Conservation (phyloP, 768 basidiomycete genomes). For the Galerina sulciceps region DNA sequence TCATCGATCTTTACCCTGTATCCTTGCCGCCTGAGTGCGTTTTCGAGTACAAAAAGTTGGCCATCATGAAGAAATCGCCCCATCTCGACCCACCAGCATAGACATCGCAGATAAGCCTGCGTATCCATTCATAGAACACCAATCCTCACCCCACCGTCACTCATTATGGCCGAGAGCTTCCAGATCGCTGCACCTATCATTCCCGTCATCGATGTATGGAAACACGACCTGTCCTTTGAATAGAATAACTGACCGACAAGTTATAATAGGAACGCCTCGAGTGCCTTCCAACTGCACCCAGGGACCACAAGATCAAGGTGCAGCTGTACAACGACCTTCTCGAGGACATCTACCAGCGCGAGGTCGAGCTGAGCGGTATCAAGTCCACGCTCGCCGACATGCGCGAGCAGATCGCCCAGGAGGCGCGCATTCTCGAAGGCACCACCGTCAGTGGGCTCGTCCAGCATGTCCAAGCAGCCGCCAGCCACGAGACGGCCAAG, state of each 20-base stretch:
- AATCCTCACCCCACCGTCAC: constrained; percentile 7
- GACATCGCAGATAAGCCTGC: constrained; percentile 9
- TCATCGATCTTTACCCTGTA: constrained; percentile 18
- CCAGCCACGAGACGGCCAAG: constrained; percentile 11
- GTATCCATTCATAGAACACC: constrained; percentile 6
- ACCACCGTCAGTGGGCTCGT: constrained; percentile 4
- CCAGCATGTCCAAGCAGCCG: constrained; percentile 9
- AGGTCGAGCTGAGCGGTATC: constrained; percentile 35
- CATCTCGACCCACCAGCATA: constrained; percentile 25
- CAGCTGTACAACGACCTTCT: constrained; percentile 36
- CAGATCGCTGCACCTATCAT: constrained; percentile 32
- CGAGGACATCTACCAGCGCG: constrained; percentile 38
- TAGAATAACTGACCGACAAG: neutral
- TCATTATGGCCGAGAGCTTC: constrained; percentile 22
- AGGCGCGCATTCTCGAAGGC: constrained; percentile 24
- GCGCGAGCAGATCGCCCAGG: constrained; percentile 35
- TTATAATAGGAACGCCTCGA: constrained; percentile 33
- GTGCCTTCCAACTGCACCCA: constrained; percentile 23
- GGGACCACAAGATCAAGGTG: constrained; percentile 34
- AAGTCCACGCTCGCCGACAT: constrained; percentile 34
- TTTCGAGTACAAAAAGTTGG: constrained; percentile 20
- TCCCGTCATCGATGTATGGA: constrained; percentile 38
- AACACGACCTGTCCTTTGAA: neutral
- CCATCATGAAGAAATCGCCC: neutral
- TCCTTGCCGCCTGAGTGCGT: constrained; percentile 6